A percentile compares a stretch with the other conserved stretches of the same genome.
Conservation (phyloP, 345 rosid genomes). For the Euphorbia tirucalli region DNA sequence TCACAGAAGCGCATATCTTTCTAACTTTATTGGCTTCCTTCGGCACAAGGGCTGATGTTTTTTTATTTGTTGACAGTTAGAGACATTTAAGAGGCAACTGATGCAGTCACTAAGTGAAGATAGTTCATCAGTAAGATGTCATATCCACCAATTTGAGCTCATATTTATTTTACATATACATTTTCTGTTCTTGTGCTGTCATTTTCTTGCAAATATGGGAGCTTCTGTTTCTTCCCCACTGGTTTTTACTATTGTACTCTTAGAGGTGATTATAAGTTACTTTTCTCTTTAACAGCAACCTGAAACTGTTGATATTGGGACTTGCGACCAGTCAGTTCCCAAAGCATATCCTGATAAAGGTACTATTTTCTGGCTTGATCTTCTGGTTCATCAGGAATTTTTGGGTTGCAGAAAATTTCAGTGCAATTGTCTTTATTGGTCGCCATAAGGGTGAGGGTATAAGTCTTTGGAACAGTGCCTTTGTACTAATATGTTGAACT, state of each 20-base stretch:
- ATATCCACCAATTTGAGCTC: not conserved
- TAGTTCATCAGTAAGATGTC: slow-evolving; percentile 57
- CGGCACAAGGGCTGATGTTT: not conserved
- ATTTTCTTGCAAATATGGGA: slow-evolving; percentile 5
- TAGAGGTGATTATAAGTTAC: not conserved
- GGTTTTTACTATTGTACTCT: slow-evolving; percentile 3
- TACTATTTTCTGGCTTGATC: slow-evolving; percentile 24
- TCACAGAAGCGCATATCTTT: not conserved
- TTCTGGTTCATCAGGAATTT: not conserved
- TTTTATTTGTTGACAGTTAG: slow-evolving; percentile 47
- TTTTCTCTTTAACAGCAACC: slow-evolving; percentile 37
- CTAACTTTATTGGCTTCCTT: not conserved
- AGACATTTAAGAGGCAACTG: slow-evolving; percentile 86
- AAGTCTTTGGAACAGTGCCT: not conserved
- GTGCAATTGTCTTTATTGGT: not conserved
- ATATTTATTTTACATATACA: not conserved
- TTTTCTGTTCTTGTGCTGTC: not conserved
- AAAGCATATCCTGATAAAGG: slow-evolving; percentile 58
- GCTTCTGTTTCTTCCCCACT: not conserved
- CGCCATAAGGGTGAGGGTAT: not conserved
- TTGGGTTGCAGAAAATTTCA: not conserved
- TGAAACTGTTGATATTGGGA: slow-evolving; percentile 63
- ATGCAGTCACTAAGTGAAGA: slow-evolving; percentile 88
- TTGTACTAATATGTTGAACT: no score
- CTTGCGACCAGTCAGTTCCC: slow-evolving; percentile 57